These are phyloP conservation scores for Solanum corneliomulleri DNA, from an alignment of 257 asterid species.

Conservation along the genomic window DNA sequence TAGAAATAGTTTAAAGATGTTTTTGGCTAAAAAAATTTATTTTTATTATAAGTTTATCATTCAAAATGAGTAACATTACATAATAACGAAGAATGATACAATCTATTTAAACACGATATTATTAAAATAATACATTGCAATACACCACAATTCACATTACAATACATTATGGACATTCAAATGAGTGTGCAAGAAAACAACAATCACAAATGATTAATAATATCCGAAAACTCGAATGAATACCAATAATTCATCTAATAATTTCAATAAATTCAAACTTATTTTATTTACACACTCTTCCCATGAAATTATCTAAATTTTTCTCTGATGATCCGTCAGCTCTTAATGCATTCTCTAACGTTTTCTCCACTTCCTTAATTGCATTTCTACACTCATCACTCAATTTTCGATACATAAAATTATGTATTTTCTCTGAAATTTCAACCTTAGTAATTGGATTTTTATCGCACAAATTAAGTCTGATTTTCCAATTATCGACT, in stretches of 20 bases:
- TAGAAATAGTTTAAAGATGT: no score
- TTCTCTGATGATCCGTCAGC: conserved; percentile 26
- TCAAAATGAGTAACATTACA: no score
- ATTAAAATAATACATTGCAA: no score
- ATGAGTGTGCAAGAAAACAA: not conserved
- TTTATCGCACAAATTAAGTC: conserved; percentile 23
- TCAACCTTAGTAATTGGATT: conserved; percentile 1
- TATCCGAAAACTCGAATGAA: not conserved
- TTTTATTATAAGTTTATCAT: no score
- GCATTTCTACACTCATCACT: conserved; percentile 8
- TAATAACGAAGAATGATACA: no score
- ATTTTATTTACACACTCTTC: not conserved
- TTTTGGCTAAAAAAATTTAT: no score
- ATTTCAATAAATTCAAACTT: not conserved
- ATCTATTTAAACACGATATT: no score
- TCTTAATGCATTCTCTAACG: conserved; percentile 10
- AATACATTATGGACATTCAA: no score
- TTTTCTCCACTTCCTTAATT: conserved; percentile 14
- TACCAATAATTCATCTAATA: not conserved
- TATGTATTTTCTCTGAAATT: conserved; percentile 18
- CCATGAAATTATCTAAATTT: conserved; percentile 20
- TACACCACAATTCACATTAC: no score
- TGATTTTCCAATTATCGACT: conserved; percentile 37
- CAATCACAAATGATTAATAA: not conserved
- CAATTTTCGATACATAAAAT: conserved; percentile 8